Evolutionary conservation across 1,139 yeast genomes (phyloP).

Genomic region (Kodamaea arcana): DNA sequence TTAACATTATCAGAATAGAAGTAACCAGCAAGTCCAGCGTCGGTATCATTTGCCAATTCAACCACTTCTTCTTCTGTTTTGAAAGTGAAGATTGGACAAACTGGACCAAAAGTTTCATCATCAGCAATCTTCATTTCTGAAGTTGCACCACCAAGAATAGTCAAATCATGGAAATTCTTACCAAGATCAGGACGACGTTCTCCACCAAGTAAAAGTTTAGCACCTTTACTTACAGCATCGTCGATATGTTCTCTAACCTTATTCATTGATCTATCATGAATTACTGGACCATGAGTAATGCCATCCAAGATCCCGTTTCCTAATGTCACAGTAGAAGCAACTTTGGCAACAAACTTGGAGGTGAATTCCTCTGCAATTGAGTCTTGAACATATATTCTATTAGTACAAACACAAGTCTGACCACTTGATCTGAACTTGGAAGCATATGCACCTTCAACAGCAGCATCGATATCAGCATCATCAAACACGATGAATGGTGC

Average conservation of each 20-base stretch:
- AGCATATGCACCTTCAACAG: slow-evolving; percentile 48
- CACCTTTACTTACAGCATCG: slow-evolving; percentile 43
- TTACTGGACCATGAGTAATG: slow-evolving; percentile 45
- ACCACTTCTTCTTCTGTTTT: slow-evolving; percentile 39
- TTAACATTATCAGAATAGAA: slow-evolving; percentile 42
- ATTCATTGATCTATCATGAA: slow-evolving; percentile 35
- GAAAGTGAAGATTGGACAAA: slow-evolving; percentile 40
- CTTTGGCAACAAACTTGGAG: slow-evolving; percentile 30
- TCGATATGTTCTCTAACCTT: slow-evolving; percentile 39
- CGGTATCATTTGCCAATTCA: slow-evolving; percentile 35
- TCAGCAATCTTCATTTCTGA: slow-evolving; percentile 35
- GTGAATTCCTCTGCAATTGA: slow-evolving; percentile 58
- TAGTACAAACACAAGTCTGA: slow-evolving; percentile 88
- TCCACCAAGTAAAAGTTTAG: slow-evolving; percentile 37
- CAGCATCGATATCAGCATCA: slow-evolving; percentile 47
- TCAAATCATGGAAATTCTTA: slow-evolving; percentile 36
- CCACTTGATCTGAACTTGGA: slow-evolving; percentile 71
- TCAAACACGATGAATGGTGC: slow-evolving; percentile 48
- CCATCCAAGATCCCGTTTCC: slow-evolving; percentile 43
- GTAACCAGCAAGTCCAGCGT: slow-evolving; percentile 44
- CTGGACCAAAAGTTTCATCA: slow-evolving; percentile 49
- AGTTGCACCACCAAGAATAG: slow-evolving; percentile 38
- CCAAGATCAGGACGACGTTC: slow-evolving; percentile 39
- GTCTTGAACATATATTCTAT: slow-evolving; percentile 74
- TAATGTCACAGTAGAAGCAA: slow-evolving; percentile 11